A percentile compares a stretch with the other conserved stretches of the same genome.
Evolutionary conservation across 495 filamentous ascomycete species (phyloP).

Genomic region (Xylaria nigripes): DNA sequence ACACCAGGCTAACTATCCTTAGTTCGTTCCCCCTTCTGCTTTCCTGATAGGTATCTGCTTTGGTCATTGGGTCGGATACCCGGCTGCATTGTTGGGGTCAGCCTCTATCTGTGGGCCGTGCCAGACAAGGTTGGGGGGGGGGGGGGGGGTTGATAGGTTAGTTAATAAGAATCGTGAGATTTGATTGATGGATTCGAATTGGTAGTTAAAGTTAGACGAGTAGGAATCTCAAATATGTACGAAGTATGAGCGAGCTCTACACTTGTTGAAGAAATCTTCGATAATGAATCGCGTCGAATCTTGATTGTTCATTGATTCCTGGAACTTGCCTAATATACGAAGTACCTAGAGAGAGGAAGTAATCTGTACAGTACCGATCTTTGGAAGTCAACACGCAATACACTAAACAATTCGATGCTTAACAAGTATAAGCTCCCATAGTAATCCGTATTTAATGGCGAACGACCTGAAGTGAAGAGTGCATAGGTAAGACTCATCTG

Average conservation of each 20-base stretch:
- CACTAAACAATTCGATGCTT: too few species aligned
- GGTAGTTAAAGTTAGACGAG: neutral
- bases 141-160: neutral
- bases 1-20: neutral
- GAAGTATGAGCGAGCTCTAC: neutral
- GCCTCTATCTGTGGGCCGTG: neutral
- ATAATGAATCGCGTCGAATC: too few species aligned
- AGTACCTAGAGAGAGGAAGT: too few species aligned
- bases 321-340: too few species aligned
- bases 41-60: neutral
- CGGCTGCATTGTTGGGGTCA: neutral
- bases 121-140: neutral
- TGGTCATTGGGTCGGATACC: neutral
- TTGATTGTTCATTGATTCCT: too few species aligned
- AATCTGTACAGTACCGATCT: too few species aligned
- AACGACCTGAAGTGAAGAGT: too few species aligned
- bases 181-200: slow-evolving; percentile 8
- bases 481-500: too few species aligned
- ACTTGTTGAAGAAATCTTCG: neutral
- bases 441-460: too few species aligned
- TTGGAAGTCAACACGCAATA: too few species aligned
- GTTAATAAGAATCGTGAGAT: neutral
- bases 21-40: neutral
- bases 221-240: too few species aligned
- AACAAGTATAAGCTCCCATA: too few species aligned